A percentile compares a stretch with the other conserved stretches of the same genome.
Conservation (phyloP, 345 rosid genomes). For the Rhodomyrtus tomentosa region DNA sequence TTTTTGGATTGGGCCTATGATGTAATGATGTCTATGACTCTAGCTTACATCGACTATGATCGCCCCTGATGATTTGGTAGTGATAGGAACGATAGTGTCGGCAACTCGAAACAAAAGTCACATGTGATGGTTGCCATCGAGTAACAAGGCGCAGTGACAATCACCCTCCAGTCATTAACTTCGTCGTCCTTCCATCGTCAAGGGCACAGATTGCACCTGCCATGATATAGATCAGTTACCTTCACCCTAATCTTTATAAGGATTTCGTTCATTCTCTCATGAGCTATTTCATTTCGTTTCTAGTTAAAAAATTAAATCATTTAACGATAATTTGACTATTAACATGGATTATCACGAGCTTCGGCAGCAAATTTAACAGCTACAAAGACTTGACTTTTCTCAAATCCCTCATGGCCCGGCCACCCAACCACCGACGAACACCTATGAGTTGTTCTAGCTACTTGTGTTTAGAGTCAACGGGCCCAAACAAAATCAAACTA, state of each 20-base stretch:
- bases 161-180: background rate
- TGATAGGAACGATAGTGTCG: background rate
- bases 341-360: background rate
- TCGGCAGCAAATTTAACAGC: background rate
- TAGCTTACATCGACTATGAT: background rate
- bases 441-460: background rate
- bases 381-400: background rate
- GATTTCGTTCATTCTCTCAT: background rate
- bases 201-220: background rate
- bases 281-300: accelerated
- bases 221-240: accelerated
- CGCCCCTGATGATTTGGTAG: background rate
- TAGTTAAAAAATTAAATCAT: background rate
- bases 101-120: background rate
- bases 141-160: background rate
- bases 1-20: too few species aligned
- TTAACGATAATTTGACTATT: background rate
- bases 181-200: background rate
- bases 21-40: background rate
- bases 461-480: background rate
- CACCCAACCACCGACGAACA: background rate
- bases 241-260: background rate
- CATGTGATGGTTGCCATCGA: background rate
- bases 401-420: background rate
- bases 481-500: background rate